Evolutionary conservation across 345 rosid genomes (phyloP).

Genomic region (Arabidopsis suecica): DNA sequence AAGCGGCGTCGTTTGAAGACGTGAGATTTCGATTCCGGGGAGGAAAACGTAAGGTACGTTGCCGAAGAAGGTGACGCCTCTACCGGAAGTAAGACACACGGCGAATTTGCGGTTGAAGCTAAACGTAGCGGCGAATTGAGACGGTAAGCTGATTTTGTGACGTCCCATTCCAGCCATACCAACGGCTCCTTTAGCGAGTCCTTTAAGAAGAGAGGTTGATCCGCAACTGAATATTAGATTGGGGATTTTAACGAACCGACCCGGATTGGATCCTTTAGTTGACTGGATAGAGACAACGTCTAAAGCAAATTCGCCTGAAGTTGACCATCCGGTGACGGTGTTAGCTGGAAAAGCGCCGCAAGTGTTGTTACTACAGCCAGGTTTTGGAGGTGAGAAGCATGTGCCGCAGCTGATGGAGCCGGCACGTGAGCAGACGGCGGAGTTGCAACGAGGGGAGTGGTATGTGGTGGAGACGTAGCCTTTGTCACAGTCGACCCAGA

Average conservation of each 20-base stretch:
- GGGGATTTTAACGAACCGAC: slow-evolving; percentile 48
- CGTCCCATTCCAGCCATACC: slow-evolving; percentile 78
- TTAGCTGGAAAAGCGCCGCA: slow-evolving; percentile 58
- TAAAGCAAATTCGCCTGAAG: slow-evolving; percentile 57
- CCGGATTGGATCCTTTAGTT: slow-evolving; percentile 69
- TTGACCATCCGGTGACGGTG: slow-evolving; percentile 49
- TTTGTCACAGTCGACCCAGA: slow-evolving; percentile 70
- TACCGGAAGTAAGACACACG: slow-evolving; percentile 56
- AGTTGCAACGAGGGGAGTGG: slow-evolving; percentile 54
- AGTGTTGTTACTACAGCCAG: slow-evolving; percentile 79
- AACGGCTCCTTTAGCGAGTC: slow-evolving; percentile 53
- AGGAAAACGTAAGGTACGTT: slow-evolving; percentile 62
- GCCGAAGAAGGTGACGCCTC: slow-evolving; percentile 66
- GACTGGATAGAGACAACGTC: slow-evolving; percentile 68
- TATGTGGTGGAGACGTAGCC: slow-evolving; percentile 66
- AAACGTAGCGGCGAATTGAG: slow-evolving; percentile 59
- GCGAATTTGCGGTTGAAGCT: slow-evolving; percentile 66
- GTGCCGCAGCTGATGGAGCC: slow-evolving; percentile 52
- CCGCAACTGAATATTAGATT: slow-evolving; percentile 56
- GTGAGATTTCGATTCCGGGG: slow-evolving; percentile 56
- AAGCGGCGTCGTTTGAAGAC: slow-evolving; percentile 58
- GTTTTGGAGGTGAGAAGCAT: slow-evolving; percentile 56
- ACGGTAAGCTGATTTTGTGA: slow-evolving; percentile 53
- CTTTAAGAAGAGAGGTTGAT: slow-evolving; percentile 49
- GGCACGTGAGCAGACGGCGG: slow-evolving; percentile 66